Evolutionary conservation across 2,329 filamentous ascomycete species (phyloP).

Genomic region (Beauveria sp.): DNA sequence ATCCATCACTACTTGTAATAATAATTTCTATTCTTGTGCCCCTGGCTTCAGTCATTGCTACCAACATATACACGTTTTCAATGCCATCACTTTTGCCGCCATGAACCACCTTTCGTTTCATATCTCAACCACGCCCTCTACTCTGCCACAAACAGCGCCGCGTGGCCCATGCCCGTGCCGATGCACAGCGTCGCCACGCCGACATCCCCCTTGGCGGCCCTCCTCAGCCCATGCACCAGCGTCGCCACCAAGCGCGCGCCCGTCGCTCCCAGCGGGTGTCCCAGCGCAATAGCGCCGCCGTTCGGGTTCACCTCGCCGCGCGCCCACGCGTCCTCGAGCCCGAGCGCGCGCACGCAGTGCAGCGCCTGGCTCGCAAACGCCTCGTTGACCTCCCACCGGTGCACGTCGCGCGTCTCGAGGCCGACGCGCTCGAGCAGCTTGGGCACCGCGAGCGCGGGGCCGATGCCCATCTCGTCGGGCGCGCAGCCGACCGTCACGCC

Average conservation of each 20-base stretch:
- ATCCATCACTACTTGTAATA: neutral
- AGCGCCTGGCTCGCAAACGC: slow-evolving; percentile 60
- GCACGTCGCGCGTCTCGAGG: slow-evolving; percentile 60
- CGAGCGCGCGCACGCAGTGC: slow-evolving; percentile 65
- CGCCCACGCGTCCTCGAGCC: slow-evolving; percentile 54
- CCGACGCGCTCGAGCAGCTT: slow-evolving; percentile 66
- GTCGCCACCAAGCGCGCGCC: slow-evolving; percentile 75
- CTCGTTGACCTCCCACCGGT: slow-evolving; percentile 93
- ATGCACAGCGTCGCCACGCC: slow-evolving; percentile 91
- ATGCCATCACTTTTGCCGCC: neutral
- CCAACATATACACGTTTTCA: neutral
- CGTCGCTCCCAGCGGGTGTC: slow-evolving; percentile 85
- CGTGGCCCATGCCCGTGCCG: slow-evolving; percentile 74
- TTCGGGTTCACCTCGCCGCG: slow-evolving; percentile 77
- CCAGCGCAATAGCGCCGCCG: slow-evolving; percentile 88
- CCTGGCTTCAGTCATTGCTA: neutral
- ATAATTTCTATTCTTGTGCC: neutral
- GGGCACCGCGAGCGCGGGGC: slow-evolving; percentile 79
- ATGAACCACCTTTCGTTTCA: neutral
- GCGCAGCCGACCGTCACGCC: slow-evolving; percentile 68
- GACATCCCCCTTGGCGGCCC: slow-evolving; percentile 58
- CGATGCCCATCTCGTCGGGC: slow-evolving; percentile 92
- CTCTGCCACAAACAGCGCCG: slow-evolving; percentile 58
- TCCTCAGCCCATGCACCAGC: slow-evolving; percentile 57
- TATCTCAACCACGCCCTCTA: slow-evolving; percentile 31